A percentile compares a stretch with the other conserved stretches of the same genome.
These are phyloP conservation scores for Candida ovalis DNA, from an alignment of 805 yeast genomes.

Conservation along the genomic window DNA sequence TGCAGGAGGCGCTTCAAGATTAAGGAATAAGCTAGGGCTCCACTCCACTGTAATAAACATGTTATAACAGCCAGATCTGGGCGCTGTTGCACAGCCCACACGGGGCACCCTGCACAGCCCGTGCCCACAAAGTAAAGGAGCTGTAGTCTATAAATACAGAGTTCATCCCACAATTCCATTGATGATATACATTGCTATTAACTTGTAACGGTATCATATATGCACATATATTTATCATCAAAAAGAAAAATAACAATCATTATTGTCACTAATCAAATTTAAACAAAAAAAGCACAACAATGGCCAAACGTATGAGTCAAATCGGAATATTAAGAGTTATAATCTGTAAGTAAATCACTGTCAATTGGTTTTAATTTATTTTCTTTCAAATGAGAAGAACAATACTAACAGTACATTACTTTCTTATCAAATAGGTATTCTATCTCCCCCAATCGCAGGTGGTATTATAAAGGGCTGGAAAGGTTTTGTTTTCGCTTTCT, in stretches of 20 bases:
- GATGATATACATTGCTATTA: no score
- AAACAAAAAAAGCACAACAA: background rate
- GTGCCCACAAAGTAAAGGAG: background rate
- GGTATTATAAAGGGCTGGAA: background rate
- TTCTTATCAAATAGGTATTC: background rate
- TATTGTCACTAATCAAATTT: background rate
- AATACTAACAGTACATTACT: background rate
- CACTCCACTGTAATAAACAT: no score
- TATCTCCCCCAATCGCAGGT: slow-evolving; percentile 4
- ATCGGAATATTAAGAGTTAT: slow-evolving; percentile 3
- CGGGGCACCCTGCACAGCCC: background rate
- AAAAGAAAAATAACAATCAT: no score
- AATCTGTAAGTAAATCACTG: background rate
- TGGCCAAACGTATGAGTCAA: slow-evolving; percentile 4
- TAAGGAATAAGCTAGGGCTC: no score
- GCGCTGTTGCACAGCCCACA: background rate
- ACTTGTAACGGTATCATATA: no score
- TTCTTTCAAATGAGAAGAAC: background rate
- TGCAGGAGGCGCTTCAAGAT: no score
- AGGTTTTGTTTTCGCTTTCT: slow-evolving; percentile 1
- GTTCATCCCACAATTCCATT: background rate
- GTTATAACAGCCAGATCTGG: background rate
- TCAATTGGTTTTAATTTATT: background rate
- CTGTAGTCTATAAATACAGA: background rate
- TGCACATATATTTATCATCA: no score